Evolutionary conservation across 1,284 basidiomycete genomes (phyloP).

Genomic region (Stereum hirsutum): DNA sequence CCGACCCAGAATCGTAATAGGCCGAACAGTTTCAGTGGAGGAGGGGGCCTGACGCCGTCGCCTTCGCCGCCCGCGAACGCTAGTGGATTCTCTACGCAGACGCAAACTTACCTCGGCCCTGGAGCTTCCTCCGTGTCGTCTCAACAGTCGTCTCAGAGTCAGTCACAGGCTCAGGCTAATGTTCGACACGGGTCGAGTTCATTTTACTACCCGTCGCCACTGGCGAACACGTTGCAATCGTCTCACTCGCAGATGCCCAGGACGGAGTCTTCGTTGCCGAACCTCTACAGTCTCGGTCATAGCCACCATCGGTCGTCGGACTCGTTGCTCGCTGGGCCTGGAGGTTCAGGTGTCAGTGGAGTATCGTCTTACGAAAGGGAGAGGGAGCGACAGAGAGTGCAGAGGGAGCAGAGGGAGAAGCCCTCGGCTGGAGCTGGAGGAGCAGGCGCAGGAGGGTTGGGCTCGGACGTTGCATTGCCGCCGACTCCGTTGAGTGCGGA

Average conservation of each 20-base stretch:
- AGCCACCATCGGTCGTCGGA: conserved; percentile 33
- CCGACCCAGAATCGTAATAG: conserved; percentile 33
- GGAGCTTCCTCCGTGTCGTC: conserved; percentile 4
- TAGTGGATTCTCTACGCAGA: conserved; percentile 44
- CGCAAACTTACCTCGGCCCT: conserved; percentile 14
- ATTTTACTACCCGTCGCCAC: conserved; percentile 32
- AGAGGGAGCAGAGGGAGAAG: too few relatives aligned
- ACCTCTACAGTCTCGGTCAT: conserved; percentile 21
- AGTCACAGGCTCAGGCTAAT: too few relatives aligned
- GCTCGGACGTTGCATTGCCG: conserved; percentile 7
- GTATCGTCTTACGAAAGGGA: conserved; percentile 38
- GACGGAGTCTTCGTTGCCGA: conserved; percentile 23
- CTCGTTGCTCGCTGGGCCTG: conserved; percentile 29
- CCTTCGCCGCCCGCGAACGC: conserved; percentile 47
- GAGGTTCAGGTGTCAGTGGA: conserved; percentile 21
- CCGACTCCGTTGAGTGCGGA: conserved; percentile 4
- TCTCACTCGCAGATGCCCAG: conserved; percentile 15
- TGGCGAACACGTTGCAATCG: conserved; percentile 23
- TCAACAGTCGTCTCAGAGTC: conserved; percentile 13
- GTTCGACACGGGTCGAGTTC: too few relatives aligned
- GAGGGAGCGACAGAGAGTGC: conserved; percentile 8
- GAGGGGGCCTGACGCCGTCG: conserved; percentile 43
- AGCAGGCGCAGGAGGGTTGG: too few relatives aligned
- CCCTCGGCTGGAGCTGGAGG: too few relatives aligned
- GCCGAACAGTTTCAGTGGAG: conserved; percentile 25